These are phyloP conservation scores for Trypanosoma avium DNA, from an alignment of 208 protist species.

Conservation along the genomic window DNA sequence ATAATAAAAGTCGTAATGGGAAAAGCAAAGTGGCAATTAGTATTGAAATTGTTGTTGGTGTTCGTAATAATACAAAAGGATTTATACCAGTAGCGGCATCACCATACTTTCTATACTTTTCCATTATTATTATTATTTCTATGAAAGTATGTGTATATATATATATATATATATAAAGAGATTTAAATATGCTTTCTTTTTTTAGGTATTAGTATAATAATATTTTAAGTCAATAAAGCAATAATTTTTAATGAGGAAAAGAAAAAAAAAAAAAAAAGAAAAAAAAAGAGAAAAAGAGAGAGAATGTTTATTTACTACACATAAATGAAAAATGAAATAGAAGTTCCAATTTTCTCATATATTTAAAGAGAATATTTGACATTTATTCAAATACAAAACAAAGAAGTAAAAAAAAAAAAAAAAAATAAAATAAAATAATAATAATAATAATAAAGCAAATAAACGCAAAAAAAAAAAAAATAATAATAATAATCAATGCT, in stretches of 20 bases:
- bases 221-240: too few relatives aligned
- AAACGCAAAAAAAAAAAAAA: neutral
- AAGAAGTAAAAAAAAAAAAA: neutral
- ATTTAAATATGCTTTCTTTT: too few relatives aligned
- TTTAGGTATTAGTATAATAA: too few relatives aligned
- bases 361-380: too few relatives aligned
- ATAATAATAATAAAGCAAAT: slow-evolving; percentile 5
- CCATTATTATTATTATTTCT: slow-evolving; percentile 34
- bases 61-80: slow-evolving; percentile 54
- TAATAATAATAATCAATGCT: neutral
- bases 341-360: too few relatives aligned
- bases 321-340: too few relatives aligned
- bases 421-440: neutral
- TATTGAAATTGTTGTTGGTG: slow-evolving; percentile 38
- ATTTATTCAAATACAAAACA: neutral
- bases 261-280: neutral
- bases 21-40: slow-evolving; percentile 45
- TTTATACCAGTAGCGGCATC: slow-evolving; percentile 82
- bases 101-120: slow-evolving; percentile 77
- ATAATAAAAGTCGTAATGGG: slow-evolving; percentile 50
- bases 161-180: too few relatives aligned
- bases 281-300: too few relatives aligned
- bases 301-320: too few relatives aligned
- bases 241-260: neutral
- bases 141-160: neutral